Evolutionary conservation across 2,329 filamentous ascomycete genomes (phyloP), one percentile per base, ranked within the genome.

Genomic region (Aureobasidium zeae): DNA sequence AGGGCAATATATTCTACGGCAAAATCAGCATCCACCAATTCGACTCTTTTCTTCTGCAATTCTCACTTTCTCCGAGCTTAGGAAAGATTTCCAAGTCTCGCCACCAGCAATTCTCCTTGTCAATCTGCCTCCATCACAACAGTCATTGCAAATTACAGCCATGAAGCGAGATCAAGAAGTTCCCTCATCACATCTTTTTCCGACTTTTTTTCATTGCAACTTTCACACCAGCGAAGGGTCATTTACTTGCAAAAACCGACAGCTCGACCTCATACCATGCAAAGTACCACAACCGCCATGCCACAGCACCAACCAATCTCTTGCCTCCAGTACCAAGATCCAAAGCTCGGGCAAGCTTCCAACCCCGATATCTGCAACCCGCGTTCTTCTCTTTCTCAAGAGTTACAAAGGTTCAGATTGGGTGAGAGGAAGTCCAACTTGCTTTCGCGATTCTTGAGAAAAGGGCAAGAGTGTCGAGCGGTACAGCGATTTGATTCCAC

Each of bases 281-380:
- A 2, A 33, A 33, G 38, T 43, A 42, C 38, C n/a, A 25, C n/a
- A 30, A 30, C 36, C 26, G n/a, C n/a, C n/a, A n/a, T n/a, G n/a
- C n/a, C n/a, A n/a, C n/a, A n/a, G n/a, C n/a, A n/a, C n/a, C n/a
- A n/a, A n/a, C n/a, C n/a, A n/a, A n/a, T n/a, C n/a, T n/a, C n/a
- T n/a, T n/a, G n/a, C 13, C 13, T 29, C 10, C 12, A 11, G 8
- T 12, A n/a, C 26, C 12, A 38, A 29, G 35, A 6, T 25, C n/a
- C n/a, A n/a, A n/a, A n/a, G n/a, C n/a, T n/a, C n/a, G n/a, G n/a
- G n/a, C n/a, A n/a, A n/a, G n/a, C n/a, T n/a, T n/a, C n/a, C n/a
- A n/a, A n/a, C n/a, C n/a, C n/a, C n/a, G n/a, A n/a, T n/a, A n/a
- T n/a, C n/a, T n/a, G n/a, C n/a, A n/a, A n/a, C n/a, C n/a, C n/a